Percentiles rank a stretch among this genome's conserved stretches.
Evolutionary conservation across 2,329 filamentous ascomycete species (phyloP).

Genomic region (Aquanectria penicillioides): DNA sequence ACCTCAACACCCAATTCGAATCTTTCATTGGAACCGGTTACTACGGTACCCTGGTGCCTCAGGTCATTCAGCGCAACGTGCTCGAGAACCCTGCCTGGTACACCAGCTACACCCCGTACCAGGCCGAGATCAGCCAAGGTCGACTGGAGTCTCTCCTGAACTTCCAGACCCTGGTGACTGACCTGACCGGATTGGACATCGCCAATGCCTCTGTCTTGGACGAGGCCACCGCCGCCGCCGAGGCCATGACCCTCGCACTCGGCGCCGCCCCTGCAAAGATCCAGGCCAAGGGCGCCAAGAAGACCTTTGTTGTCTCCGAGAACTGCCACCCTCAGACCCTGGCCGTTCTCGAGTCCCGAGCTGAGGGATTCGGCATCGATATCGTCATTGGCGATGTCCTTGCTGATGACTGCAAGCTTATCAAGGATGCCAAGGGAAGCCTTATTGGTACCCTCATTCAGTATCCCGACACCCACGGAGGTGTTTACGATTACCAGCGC

Average conservation of each 20-base stretch:
- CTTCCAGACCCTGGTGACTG: conserved; percentile 92
- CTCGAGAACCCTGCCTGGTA: conserved; percentile 97
- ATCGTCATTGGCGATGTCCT: conserved; percentile 81
- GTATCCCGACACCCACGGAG: conserved; percentile 90
- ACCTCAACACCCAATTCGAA: conserved; percentile 55
- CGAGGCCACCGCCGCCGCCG: conserved; percentile 90
- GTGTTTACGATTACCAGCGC: conserved; percentile 78
- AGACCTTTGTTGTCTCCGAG: conserved; percentile 85
- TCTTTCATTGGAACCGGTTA: conserved; percentile 90
- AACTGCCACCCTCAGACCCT: conserved; percentile 88
- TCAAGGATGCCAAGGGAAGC: conserved; percentile 81
- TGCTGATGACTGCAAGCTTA: conserved; percentile 67
- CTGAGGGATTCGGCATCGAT: conserved; percentile 87
- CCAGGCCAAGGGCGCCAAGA: conserved; percentile 74
- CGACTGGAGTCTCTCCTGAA: conserved; percentile 91
- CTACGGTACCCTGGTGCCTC: conserved; percentile 83
- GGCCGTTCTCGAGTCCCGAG: conserved; percentile 83
- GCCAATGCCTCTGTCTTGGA: conserved; percentile 92
- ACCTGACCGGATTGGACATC: conserved; percentile 86
- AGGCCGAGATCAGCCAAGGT: conserved; percentile 96
- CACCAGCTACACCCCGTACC: conserved; percentile 97
- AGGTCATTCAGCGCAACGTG: conserved; percentile 92
- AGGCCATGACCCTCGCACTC: conserved; percentile 91
- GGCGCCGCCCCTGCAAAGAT: conserved; percentile 64
- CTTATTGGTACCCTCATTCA: conserved; percentile 90